These are phyloP conservation scores for Parastagonospora nodorum DNA, from an alignment of 2,329 filamentous ascomycete genomes.

Conservation along the genomic window DNA sequence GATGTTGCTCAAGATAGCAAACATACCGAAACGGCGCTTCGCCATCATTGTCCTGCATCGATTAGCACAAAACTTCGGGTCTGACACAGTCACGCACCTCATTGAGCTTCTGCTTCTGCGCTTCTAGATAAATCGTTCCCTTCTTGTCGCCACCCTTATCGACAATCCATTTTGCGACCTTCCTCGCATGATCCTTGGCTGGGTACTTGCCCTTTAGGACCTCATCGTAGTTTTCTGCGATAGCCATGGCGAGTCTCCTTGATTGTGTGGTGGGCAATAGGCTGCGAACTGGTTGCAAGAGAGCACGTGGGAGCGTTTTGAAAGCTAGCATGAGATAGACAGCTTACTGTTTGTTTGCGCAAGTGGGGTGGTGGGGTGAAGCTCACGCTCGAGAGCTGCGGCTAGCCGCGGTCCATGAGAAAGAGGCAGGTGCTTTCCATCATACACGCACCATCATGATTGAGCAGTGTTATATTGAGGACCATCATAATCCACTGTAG, in stretches of 20 bases:
- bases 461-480: too few relatives aligned
- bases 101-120: conserved; percentile 76
- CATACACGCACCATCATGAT: background rate
- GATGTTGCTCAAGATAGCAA: background rate
- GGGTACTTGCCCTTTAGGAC: conserved; percentile 69
- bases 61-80: conserved; percentile 6
- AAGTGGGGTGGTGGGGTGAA: conserved; percentile 34
- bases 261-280: conserved; percentile 2
- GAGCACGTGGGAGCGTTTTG: background rate
- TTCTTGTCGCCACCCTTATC: conserved; percentile 65
- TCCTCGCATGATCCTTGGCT: conserved; percentile 82
- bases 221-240: conserved; percentile 40
- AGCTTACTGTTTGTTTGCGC: conserved; percentile 13
- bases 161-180: conserved; percentile 79
- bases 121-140: conserved; percentile 87
- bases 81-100: conserved; percentile 57
- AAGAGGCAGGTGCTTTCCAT: conserved; percentile 24
- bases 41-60: conserved; percentile 74
- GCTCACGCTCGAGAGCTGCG: conserved; percentile 18
- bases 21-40: conserved; percentile 76
- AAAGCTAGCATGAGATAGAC: background rate
- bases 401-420: conserved; percentile 27
- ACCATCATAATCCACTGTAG: too few relatives aligned
- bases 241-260: conserved; percentile 29
- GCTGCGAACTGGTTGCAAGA: background rate